Percentiles rank a stretch among this genome's conserved stretches.
phyloP scores from a whole-genome alignment of 2,329 filamentous ascomycete genomes.

The Hansfordia pulvinata region DNA sequence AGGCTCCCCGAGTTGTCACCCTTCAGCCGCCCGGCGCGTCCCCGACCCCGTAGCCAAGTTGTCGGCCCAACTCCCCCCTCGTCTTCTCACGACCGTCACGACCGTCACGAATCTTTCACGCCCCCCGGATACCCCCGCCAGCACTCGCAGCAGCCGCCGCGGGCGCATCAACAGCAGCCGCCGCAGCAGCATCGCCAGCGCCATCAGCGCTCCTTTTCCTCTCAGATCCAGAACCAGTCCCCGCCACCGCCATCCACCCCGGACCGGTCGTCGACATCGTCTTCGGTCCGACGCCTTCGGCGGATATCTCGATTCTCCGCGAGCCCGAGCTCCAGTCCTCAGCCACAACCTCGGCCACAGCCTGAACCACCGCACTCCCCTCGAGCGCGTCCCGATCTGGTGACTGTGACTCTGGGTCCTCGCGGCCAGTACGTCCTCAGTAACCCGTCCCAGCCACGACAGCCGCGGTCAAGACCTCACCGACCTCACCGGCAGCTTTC shows the following conservation, averaged over 20 bases:
- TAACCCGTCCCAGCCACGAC: slow-evolving; percentile 13
- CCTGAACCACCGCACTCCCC: slow-evolving; percentile 18
- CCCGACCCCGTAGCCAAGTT: slow-evolving; percentile 29
- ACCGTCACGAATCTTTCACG: slow-evolving; percentile 32
- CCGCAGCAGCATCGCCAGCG: no score
- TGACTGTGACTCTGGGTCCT: slow-evolving; percentile 34
- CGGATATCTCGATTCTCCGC: slow-evolving; percentile 37
- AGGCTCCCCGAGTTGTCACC: slow-evolving; percentile 34
- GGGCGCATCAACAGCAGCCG: no score
- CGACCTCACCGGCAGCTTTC: slow-evolving; percentile 24
- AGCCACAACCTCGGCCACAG: slow-evolving; percentile 9
- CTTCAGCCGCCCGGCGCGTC: slow-evolving; percentile 19
- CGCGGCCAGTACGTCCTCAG: slow-evolving; percentile 21
- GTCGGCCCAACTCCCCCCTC: slow-evolving; percentile 24
- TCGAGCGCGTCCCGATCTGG: slow-evolving; percentile 14
- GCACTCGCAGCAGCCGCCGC: slow-evolving; percentile 8
- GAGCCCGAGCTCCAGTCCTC: slow-evolving; percentile 24
- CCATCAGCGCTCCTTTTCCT: slow-evolving; percentile 23
- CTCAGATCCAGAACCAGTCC: slow-evolving; percentile 14
- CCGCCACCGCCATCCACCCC: slow-evolving; percentile 12
- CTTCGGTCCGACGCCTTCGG: slow-evolving; percentile 33
- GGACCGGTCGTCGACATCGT: slow-evolving; percentile 29
- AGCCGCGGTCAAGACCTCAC: slow-evolving; percentile 7
- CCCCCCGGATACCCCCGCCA: slow-evolving; percentile 23
- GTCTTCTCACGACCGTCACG: slow-evolving; percentile 39